Evolutionary conservation across 2,329 filamentous ascomycete genomes (phyloP).

Genomic region (Sporothrix humicola): DNA sequence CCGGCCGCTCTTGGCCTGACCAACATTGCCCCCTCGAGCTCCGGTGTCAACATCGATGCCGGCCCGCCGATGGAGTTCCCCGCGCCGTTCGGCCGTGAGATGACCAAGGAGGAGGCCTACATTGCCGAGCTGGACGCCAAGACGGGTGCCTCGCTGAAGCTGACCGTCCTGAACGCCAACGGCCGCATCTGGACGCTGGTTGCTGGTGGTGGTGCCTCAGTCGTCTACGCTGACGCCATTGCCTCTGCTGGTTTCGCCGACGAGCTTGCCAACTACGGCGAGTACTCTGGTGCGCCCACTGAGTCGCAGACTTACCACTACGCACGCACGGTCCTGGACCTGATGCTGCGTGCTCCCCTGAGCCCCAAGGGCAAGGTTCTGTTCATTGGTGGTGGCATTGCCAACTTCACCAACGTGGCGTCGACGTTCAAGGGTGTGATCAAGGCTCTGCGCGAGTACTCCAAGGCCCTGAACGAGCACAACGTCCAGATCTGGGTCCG

Average conservation of each 20-base stretch:
- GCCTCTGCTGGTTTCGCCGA: constrained; percentile 93
- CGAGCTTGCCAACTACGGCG: constrained; percentile 98
- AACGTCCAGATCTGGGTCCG: constrained; percentile 97
- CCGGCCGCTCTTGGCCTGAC: constrained; percentile 86
- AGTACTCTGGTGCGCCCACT: constrained; percentile 98
- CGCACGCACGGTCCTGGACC: constrained; percentile 92
- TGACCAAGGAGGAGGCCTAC: constrained; percentile 99
- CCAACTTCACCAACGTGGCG: constrained; percentile 99
- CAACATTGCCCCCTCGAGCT: constrained; percentile 60
- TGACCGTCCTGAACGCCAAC: constrained; percentile 89
- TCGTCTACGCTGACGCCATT: constrained; percentile 98
- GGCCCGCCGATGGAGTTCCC: constrained; percentile 99
- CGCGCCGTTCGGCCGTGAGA: constrained; percentile 96
- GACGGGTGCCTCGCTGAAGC: constrained; percentile 98
- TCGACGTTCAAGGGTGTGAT: constrained; percentile 99
- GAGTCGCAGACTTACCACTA: constrained; percentile 99
- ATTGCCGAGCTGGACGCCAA: constrained; percentile 98
- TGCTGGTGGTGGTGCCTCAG: constrained; percentile 98
- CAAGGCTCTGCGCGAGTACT: constrained; percentile 88
- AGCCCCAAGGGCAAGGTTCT: constrained; percentile 94
- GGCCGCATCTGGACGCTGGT: constrained; percentile 98
- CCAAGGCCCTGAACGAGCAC: constrained; percentile 87
- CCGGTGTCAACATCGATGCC: constrained; percentile 86
- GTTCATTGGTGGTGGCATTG: constrained; percentile 99
- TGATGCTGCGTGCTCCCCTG: constrained; percentile 91